Evolutionary conservation across 768 basidiomycete species (phyloP).

Genomic region (Flagelloscypha sp.): DNA sequence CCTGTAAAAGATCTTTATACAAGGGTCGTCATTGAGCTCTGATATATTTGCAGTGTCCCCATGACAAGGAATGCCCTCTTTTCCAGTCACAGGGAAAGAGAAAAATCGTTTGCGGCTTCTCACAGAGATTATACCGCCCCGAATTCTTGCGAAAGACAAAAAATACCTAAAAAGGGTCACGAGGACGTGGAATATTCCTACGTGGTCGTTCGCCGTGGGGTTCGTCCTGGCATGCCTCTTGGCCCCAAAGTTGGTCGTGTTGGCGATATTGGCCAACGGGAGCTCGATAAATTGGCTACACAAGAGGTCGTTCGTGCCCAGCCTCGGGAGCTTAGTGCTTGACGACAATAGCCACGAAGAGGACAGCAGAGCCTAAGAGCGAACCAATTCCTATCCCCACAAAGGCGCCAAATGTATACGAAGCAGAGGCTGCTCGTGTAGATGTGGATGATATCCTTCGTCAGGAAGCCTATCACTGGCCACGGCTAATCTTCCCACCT

Average conservation of each 20-base stretch:
- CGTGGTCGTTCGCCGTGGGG: constrained; percentile 75
- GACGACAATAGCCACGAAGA: constrained; percentile 18
- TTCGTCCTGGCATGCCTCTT: constrained; percentile 60
- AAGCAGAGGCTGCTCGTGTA: too few relatives aligned
- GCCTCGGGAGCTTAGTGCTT: constrained; percentile 36
- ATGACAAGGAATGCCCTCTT: constrained; percentile 80
- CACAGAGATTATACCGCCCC: constrained; percentile 82
- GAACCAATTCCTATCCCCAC: too few relatives aligned
- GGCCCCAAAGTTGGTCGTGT: constrained; percentile 38
- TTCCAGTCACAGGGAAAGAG: too few relatives aligned
- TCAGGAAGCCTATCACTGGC: constrained; percentile 79
- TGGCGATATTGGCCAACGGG: constrained; percentile 44
- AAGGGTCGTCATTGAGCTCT: constrained; percentile 4
- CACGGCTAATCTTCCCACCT: constrained; percentile 87
- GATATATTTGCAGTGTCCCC: constrained; percentile 62
- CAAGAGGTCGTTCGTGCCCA: constrained; percentile 16
- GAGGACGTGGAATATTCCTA: constrained; percentile 89
- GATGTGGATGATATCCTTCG: constrained; percentile 50
- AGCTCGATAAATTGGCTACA: constrained; percentile 27
- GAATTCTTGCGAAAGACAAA: constrained; percentile 82
- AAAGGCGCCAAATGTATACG: too few relatives aligned
- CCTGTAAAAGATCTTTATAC: constrained; percentile 47
- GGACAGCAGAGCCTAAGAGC: too few relatives aligned
- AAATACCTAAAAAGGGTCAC: constrained; percentile 73
- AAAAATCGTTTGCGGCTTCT: constrained; percentile 70